Conservation (phyloP, 805 yeast species). For the Pachysolen tannophilus region DNA sequence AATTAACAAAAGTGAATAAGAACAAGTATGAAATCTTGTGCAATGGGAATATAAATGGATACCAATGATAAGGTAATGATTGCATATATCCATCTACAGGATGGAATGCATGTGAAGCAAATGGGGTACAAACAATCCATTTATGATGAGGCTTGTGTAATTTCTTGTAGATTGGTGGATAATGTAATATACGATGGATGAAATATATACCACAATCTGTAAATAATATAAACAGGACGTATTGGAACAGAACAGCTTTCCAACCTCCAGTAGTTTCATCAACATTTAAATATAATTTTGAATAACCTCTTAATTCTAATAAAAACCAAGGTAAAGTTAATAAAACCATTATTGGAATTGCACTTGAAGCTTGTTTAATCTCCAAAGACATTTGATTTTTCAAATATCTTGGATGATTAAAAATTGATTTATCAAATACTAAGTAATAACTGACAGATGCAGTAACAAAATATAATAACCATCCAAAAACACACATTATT, state of each 20-base stretch:
- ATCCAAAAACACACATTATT: constrained; percentile 76
- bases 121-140: constrained; percentile 98
- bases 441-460: constrained; percentile 73
- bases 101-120: constrained; percentile 97
- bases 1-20: constrained; percentile 84
- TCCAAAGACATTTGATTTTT: constrained; percentile 89
- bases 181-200: constrained; percentile 89
- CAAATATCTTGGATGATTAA: constrained; percentile 92
- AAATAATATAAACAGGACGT: constrained; percentile 78
- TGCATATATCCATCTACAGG: constrained; percentile 95
- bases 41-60: constrained; percentile 87
- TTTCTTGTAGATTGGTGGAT: constrained; percentile 79
- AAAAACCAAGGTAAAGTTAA: constrained; percentile 89
- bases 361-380: constrained; percentile 64
- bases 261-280: constrained; percentile 61
- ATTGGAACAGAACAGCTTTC: constrained; percentile 55
- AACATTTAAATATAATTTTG: constrained; percentile 64
- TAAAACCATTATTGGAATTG: constrained; percentile 85
- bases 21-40: constrained; percentile 78
- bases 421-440: constrained; percentile 80
- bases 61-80: constrained; percentile 88
- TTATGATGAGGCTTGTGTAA: constrained; percentile 98
- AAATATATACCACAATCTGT: constrained; percentile 91
- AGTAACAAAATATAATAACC: constrained; percentile 66
- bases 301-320: constrained; percentile 75